phyloP scores from a whole-genome alignment of 164 flowering plant genomes.

The Aristolochia californica region DNA sequence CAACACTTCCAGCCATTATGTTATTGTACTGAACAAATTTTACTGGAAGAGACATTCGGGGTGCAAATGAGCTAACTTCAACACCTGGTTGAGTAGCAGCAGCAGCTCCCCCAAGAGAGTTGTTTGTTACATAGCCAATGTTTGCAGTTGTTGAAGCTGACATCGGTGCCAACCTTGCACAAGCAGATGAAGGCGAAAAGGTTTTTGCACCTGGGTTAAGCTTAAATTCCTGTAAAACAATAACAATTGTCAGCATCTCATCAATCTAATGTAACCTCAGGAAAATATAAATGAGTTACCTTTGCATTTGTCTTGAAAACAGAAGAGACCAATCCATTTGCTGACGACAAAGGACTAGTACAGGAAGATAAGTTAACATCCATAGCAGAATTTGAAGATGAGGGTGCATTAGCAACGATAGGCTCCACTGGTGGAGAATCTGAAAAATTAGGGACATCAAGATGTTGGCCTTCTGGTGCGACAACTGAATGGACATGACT shows the following conservation, averaged over 20 bases:
- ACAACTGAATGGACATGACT: constrained; percentile 13
- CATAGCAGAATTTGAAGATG: constrained; percentile 15
- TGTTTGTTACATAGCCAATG: constrained; percentile 33
- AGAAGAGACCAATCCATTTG: constrained; percentile 19
- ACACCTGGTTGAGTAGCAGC: constrained; percentile 37
- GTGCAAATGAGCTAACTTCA: constrained; percentile 30
- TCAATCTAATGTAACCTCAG: not conserved
- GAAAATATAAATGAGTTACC: constrained; percentile 22
- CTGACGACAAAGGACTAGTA: constrained; percentile 15
- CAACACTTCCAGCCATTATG: constrained; percentile 36
- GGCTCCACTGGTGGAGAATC: constrained; percentile 10
- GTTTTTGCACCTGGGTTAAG: constrained; percentile 78
- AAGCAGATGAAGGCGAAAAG: constrained; percentile 49
- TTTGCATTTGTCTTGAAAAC: constrained; percentile 24
- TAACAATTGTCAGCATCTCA: not conserved
- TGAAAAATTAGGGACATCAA: constrained; percentile 18
- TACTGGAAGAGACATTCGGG: constrained; percentile 36
- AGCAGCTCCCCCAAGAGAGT: constrained; percentile 29
- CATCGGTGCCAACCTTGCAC: constrained; percentile 29
- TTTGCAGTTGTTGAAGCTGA: constrained; percentile 22
- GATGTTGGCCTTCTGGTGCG: constrained; percentile 15
- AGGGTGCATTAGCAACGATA: constrained; percentile 6
- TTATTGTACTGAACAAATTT: constrained; percentile 42
- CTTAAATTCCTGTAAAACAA: constrained; percentile 50
- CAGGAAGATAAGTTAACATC: constrained; percentile 17